Base-by-base conservation (phyloP, 768 basidiomycete species). In the Suillus lakei region DNA sequence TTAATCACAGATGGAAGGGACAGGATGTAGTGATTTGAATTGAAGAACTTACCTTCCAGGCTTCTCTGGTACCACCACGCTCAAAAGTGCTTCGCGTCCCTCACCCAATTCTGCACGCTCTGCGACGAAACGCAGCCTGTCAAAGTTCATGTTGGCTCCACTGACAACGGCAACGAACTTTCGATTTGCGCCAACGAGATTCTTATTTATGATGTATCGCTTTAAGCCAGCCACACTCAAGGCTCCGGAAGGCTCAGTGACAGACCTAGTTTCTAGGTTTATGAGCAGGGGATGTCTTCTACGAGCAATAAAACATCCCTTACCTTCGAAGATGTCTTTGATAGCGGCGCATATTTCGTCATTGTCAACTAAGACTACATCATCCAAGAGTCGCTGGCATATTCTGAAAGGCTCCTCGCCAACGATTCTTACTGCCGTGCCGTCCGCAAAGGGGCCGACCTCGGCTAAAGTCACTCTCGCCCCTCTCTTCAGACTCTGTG, bases 81-180 rank as follows among this genome's bases (percentile, higher is more conserved):
- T 93, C 69, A 99, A 84, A 54, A 99, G 83, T 0, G 92, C 98
- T 79, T 99, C 98, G 61, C 92, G 86, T 13, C 97, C 91, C 78
- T 99, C 98, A 67, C 98, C 98, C 23, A 99, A 84, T 77, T 98
- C 96, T 4, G 98, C 98, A 64, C 98, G 95, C 76, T 99, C 98
- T 23, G 98, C 93, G n/a, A 99, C 96, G 74, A 99, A 99, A 12
- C 98, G 88, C 54, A 99, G 78, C 50, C 97, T 88, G 73, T 95
- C 93, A 78, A 99, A 99, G 80, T 99, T 99, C 94, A 99, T 98
- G 79, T 99, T 99, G 21, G 97, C 98, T 26, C 98, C 98, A 72
- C 94, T 96, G 68, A 99, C 81, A 61, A 98, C 89, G 6, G 88
- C 96, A 36, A 98, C 96, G 68, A 96, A 98, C 64, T 87, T 89